Percentiles rank a stretch among this genome's conserved stretches.
Evolutionary conservation across 108 stramenopile genomes (phyloP).

Genomic region (Nannochloropsis salina): DNA sequence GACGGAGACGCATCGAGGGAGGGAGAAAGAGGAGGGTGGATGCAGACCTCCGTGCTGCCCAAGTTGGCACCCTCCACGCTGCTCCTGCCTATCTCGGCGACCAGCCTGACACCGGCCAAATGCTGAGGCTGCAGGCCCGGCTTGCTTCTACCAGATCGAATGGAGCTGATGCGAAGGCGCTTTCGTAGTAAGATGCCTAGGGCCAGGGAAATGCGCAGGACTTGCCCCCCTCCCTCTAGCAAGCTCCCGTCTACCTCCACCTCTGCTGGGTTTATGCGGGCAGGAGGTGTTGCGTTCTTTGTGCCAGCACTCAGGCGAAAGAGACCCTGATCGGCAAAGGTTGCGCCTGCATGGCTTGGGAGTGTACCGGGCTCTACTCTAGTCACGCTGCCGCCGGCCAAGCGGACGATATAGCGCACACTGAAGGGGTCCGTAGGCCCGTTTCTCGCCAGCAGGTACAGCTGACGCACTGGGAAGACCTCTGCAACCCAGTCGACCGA

Average conservation of each 20-base stretch:
- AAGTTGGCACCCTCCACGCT: neutral
- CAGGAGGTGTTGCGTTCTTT: neutral
- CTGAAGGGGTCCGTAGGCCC: neutral
- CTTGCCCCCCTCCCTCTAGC: conserved; percentile 20
- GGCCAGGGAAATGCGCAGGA: neutral
- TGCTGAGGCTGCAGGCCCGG: conserved; percentile 24
- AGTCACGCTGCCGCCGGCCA: neutral
- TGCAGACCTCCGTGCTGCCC: neutral
- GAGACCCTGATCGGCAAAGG: too few species aligned
- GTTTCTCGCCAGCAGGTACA: neutral
- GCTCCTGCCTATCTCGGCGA: neutral
- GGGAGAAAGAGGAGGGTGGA: neutral
- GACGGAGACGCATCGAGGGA: neutral
- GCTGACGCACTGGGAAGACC: neutral
- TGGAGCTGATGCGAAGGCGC: neutral
- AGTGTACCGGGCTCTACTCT: neutral
- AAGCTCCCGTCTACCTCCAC: conserved; percentile 17
- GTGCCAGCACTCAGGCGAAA: neutral
- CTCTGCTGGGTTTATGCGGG: neutral
- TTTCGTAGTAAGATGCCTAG: neutral
- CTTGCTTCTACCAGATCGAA: conserved; percentile 1
- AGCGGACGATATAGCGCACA: neutral
- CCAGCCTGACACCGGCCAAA: neutral
- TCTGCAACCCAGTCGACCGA: neutral
- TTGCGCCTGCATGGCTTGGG: too few species aligned